A percentile compares a stretch with the other conserved stretches of the same genome.
These are phyloP conservation scores for Rhizodiscina lignyota DNA, from an alignment of 495 filamentous ascomycete species.

Conservation along the genomic window DNA sequence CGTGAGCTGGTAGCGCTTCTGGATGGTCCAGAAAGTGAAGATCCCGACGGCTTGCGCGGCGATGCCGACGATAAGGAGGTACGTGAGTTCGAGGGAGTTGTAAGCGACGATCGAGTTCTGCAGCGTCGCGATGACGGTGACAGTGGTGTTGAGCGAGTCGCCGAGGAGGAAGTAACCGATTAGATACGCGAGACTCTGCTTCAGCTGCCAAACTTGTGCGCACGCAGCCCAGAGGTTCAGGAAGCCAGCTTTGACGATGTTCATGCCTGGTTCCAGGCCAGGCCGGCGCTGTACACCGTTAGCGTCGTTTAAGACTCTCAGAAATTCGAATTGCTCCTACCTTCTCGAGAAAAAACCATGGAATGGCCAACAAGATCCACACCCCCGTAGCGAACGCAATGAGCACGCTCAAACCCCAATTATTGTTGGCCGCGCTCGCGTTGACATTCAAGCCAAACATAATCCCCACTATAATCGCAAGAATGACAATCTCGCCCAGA, in stretches of 20 bases:
- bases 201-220: conserved; percentile 42
- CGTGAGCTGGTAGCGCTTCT: conserved; percentile 32
- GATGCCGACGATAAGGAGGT: conserved; percentile 46
- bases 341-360: conserved; percentile 51
- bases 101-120: conserved; percentile 46
- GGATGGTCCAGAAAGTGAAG: conserved; percentile 40
- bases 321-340: too few relatives aligned
- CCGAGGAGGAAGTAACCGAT: conserved; percentile 50
- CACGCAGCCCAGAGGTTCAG: conserved; percentile 41
- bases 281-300: too few relatives aligned
- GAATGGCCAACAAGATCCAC: conserved; percentile 41
- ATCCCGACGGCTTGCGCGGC: conserved; percentile 45
- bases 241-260: conserved; percentile 35
- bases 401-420: conserved; percentile 46
- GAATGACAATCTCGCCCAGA: conserved; percentile 42
- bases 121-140: conserved; percentile 46
- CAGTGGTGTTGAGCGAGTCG: conserved; percentile 48
- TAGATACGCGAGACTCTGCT: conserved; percentile 46
- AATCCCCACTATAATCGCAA: too few relatives aligned
- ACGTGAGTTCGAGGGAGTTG: conserved; percentile 41
- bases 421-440: conserved; percentile 39
- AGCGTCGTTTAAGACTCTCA: too few relatives aligned
- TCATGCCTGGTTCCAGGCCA: conserved; percentile 29
- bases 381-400: conserved; percentile 48
- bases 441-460: conserved; percentile 44